These are phyloP conservation scores for Penicillium malachiteum DNA, from an alignment of 495 filamentous ascomycete genomes.

Conservation along the genomic window DNA sequence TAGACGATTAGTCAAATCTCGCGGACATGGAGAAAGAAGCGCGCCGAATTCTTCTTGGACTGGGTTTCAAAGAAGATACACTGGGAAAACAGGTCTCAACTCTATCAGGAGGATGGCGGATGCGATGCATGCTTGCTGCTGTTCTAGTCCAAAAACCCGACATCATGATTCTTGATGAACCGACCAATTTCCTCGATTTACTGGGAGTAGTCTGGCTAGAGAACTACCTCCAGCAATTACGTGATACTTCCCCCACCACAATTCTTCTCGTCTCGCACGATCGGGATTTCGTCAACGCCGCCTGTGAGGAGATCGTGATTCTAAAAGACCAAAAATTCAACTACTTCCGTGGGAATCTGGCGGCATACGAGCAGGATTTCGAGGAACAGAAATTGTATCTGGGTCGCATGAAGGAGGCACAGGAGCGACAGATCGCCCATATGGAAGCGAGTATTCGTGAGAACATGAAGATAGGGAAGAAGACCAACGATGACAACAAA, in stretches of 20 bases:
- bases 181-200: slow-evolving; percentile 82
- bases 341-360: slow-evolving; percentile 69
- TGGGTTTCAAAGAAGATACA: slow-evolving; percentile 67
- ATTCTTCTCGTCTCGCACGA: slow-evolving; percentile 80
- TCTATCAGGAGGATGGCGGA: slow-evolving; percentile 78
- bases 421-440: slow-evolving; percentile 72
- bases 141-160: slow-evolving; percentile 69
- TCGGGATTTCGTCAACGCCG: slow-evolving; percentile 66
- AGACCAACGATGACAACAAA: slow-evolving; percentile 75
- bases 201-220: slow-evolving; percentile 83
- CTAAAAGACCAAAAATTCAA: slow-evolving; percentile 60
- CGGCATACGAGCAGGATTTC: slow-evolving; percentile 65
- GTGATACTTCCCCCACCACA: slow-evolving; percentile 35
- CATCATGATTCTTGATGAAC: slow-evolving; percentile 82
- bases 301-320: slow-evolving; percentile 75
- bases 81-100: slow-evolving; percentile 56
- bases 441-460: slow-evolving; percentile 74
- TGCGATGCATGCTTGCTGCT: slow-evolving; percentile 67
- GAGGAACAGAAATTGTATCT: slow-evolving; percentile 62
- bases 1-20: slow-evolving; percentile 35
- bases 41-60: slow-evolving; percentile 60
- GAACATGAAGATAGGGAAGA: slow-evolving; percentile 66
- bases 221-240: slow-evolving; percentile 58
- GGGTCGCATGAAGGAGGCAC: slow-evolving; percentile 73
- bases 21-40: slow-evolving; percentile 57